These are phyloP conservation scores for Nitzschia sp. DNA, from an alignment of 108 stramenopile genomes.

Conservation along the genomic window DNA sequence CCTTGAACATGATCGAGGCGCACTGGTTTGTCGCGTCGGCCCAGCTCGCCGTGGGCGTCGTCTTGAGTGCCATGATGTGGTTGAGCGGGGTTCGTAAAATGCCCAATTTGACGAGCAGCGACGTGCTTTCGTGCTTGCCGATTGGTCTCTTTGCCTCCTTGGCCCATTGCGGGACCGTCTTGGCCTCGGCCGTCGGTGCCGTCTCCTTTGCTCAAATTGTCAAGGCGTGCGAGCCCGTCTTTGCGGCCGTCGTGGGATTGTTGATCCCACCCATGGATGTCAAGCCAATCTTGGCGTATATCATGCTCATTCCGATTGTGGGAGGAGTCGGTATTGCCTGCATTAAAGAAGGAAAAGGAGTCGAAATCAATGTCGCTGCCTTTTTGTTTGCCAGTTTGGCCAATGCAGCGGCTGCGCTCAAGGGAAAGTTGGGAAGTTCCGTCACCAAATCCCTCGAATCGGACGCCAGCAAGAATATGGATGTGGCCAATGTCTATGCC, in stretches of 20 bases:
- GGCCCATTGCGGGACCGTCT: conserved; percentile 77
- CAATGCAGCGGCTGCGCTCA: conserved; percentile 86
- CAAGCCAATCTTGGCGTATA: conserved; percentile 79
- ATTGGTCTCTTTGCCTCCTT: conserved; percentile 79
- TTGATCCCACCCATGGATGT: conserved; percentile 81
- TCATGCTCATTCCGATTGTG: conserved; percentile 91
- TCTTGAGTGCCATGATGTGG: conserved; percentile 73
- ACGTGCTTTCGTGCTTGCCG: conserved; percentile 75
- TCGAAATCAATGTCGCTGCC: conserved; percentile 87
- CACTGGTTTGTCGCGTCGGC: conserved; percentile 86
- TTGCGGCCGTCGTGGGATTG: conserved; percentile 89
- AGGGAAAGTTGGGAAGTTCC: conserved; percentile 88
- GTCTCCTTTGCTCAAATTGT: conserved; percentile 97
- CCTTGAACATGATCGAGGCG: conserved; percentile 84
- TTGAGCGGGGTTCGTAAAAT: conserved; percentile 73
- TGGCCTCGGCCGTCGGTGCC: conserved; percentile 91
- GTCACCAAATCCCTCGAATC: conserved; percentile 81
- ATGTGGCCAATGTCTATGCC: conserved; percentile 93
- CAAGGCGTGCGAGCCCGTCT: conserved; percentile 96
- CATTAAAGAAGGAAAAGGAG: conserved; percentile 88
- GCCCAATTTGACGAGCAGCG: conserved; percentile 67
- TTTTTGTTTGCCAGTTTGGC: conserved; percentile 92
- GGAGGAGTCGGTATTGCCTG: conserved; percentile 91
- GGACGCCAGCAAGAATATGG: conserved; percentile 93
- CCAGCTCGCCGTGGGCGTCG: conserved; percentile 73